Conservation (phyloP, 78 protist species). For the Blattamonas nauphoetae region DNA sequence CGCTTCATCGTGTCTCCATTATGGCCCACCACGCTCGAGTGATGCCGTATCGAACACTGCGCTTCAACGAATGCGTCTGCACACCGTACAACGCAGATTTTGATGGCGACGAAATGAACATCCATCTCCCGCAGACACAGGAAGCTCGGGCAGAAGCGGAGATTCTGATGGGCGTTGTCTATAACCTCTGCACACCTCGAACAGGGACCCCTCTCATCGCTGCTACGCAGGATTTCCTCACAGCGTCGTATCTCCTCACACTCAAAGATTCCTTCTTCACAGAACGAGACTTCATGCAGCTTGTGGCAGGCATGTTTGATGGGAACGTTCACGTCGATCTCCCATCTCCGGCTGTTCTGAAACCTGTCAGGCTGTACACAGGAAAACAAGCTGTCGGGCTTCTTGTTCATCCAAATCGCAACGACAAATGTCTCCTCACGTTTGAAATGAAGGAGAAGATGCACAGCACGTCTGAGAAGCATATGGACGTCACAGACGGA, state of each 20-base stretch:
- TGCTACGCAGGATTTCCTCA: conserved; percentile 91
- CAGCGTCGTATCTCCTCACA: conserved; percentile 76
- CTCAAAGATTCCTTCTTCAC: conserved; percentile 69
- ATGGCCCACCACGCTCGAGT: conserved; percentile 81
- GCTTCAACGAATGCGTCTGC: conserved; percentile 95
- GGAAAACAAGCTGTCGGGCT: conserved; percentile 91
- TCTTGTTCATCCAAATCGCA: conserved; percentile 45
- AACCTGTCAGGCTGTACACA: conserved; percentile 90
- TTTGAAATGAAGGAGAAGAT: conserved; percentile 1
- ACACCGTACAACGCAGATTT: conserved; percentile 98
- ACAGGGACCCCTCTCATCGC: conserved; percentile 90
- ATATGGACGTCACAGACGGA: conserved; percentile 81
- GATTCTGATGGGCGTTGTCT: conserved; percentile 50
- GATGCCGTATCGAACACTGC: conserved; percentile 85
- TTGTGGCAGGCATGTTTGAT: conserved; percentile 45
- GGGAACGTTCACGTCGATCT: conserved; percentile 53
- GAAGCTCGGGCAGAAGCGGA: conserved; percentile 93
- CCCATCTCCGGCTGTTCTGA: conserved; percentile 74
- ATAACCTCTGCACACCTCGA: conserved; percentile 90
- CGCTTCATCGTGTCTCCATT: conserved; percentile 88
- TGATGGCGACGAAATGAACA: conserved; percentile 93
- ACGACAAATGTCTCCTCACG: background rate
- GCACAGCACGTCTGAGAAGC: background rate
- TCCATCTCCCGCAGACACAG: conserved; percentile 79
- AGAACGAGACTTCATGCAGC: conserved; percentile 44